A percentile compares a stretch with the other conserved stretches of the same genome.
Conservation (phyloP, 2,329 filamentous ascomycete species). For the Knoxdaviesia proteae region DNA sequence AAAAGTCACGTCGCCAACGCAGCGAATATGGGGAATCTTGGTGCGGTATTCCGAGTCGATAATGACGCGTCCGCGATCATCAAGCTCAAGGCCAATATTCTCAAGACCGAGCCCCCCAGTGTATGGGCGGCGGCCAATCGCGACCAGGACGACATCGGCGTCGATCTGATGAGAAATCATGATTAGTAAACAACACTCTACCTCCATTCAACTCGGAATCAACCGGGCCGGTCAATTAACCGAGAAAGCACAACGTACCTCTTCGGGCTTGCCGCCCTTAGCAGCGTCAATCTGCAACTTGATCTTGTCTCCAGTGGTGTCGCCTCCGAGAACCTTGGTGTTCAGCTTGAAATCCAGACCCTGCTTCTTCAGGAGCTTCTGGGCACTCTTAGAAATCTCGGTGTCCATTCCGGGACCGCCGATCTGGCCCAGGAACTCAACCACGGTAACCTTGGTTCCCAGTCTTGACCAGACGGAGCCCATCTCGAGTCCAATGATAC, state of each 20-base stretch:
- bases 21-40: conserved; percentile 90
- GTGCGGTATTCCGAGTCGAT: conserved; percentile 99
- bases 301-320: conserved; percentile 56
- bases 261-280: conserved; percentile 91
- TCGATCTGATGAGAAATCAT: conserved; percentile 40
- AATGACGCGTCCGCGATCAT: conserved; percentile 83
- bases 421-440: conserved; percentile 91
- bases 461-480: conserved; percentile 91
- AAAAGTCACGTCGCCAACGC: conserved; percentile 89
- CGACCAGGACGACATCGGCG: conserved; percentile 85
- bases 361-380: conserved; percentile 91
- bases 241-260: conserved; percentile 29
- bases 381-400: conserved; percentile 75
- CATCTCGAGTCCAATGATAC: conserved; percentile 98
- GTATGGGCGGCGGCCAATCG: conserved; percentile 90
- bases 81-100: conserved; percentile 77
- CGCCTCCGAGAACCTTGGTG: conserved; percentile 82
- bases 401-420: conserved; percentile 94
- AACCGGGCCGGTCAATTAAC: conserved; percentile 5
- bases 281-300: conserved; percentile 75
- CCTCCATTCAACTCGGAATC: background rate
- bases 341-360: conserved; percentile 95
- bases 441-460: conserved; percentile 84
- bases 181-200: background rate
- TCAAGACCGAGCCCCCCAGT: conserved; percentile 80